Evolutionary conservation across 345 rosid genomes (phyloP), one percentile per base, ranked within the genome.

Genomic region (Toxicodendron radicans): DNA sequence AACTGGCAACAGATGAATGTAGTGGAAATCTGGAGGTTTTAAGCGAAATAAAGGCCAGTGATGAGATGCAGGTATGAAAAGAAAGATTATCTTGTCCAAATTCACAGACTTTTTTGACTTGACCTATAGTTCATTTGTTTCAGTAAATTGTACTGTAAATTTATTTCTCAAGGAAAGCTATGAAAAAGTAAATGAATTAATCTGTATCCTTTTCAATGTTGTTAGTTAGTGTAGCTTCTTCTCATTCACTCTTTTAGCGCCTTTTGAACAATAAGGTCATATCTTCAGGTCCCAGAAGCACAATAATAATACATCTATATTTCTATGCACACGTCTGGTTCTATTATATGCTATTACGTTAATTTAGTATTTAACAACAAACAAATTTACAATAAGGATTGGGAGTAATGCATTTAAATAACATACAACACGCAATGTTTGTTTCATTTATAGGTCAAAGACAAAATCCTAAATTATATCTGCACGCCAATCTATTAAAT

Each of bases 121-220:
- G 43, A 9, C 43, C 8, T 38, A 38, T 30, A 23, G 10, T 62
- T 68, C 20, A 17, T n/a, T 65, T 43, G 60, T 52, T 65, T 68
- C 23, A 74, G 76, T 56, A 67, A 73, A 68, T 56, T 69, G 75
- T 66, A 63, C 35, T 59, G 76, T 72, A 75, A 69, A 79, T 75
- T 71, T 72, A 60, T 41, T 38, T 71, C 30, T 65, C 24, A 17
- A 62, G 64, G 73, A 69, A 79, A 71, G 43, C 33, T 49, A 48
- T 68, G 75, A 52, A 58, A 38, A 63, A 56, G 72, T 69, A 68
- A 32, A 71, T 71, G 74, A 58, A 43, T 58, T 21, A 17, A 23
- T 24, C 30, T 0, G 41, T 17, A 17, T 58, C 41, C 5, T 71
- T 58, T 27, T 27, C n/a, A n/a, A n/a, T n/a, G n/a, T n/a, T n/a